A percentile compares a stretch with the other conserved stretches of the same genome.
Conservation (phyloP, 2,329 filamentous ascomycete species). For the Pseudogymnoascus sp. region DNA sequence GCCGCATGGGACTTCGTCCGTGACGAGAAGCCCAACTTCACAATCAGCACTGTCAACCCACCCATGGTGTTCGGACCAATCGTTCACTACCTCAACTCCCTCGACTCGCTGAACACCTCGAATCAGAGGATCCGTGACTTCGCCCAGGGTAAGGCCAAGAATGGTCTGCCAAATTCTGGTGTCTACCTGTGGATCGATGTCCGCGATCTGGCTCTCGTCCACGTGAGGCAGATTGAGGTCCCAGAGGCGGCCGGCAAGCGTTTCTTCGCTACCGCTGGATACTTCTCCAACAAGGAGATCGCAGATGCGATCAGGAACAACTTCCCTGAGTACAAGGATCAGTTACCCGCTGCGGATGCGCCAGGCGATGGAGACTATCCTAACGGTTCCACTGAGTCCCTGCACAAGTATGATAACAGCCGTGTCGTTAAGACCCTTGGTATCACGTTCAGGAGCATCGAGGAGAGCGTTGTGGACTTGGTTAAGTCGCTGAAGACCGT, state of each 20-base stretch:
- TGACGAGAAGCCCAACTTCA: constrained; percentile 47
- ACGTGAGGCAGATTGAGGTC: constrained; percentile 51
- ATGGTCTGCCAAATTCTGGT: constrained; percentile 48
- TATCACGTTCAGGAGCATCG: constrained; percentile 48
- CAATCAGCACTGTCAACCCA: constrained; percentile 52
- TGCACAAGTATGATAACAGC: constrained; percentile 49
- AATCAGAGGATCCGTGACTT: constrained; percentile 59
- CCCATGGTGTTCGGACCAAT: constrained; percentile 57
- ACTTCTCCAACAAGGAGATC: constrained; percentile 54
- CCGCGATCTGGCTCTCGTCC: constrained; percentile 52
- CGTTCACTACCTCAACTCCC: constrained; percentile 52
- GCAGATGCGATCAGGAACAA: constrained; percentile 46
- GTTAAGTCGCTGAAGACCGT: constrained; percentile 35
- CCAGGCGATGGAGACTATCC: constrained; percentile 27
- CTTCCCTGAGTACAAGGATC: constrained; percentile 43
- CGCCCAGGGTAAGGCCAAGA: constrained; percentile 52
- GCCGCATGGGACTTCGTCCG: constrained; percentile 58
- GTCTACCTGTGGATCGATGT: constrained; percentile 54
- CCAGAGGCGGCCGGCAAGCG: constrained; percentile 51
- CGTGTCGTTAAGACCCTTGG: constrained; percentile 48
- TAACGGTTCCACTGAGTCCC: constrained; percentile 29
- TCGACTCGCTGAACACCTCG: constrained; percentile 63
- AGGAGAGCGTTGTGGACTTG: constrained; percentile 52
- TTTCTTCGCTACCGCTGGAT: constrained; percentile 53
- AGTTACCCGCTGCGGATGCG: constrained; percentile 37